Percentiles rank a stretch among this genome's conserved stretches.
phyloP scores from a whole-genome alignment of 306 rosid genomes.

The Gastrolobium villosum region DNA sequence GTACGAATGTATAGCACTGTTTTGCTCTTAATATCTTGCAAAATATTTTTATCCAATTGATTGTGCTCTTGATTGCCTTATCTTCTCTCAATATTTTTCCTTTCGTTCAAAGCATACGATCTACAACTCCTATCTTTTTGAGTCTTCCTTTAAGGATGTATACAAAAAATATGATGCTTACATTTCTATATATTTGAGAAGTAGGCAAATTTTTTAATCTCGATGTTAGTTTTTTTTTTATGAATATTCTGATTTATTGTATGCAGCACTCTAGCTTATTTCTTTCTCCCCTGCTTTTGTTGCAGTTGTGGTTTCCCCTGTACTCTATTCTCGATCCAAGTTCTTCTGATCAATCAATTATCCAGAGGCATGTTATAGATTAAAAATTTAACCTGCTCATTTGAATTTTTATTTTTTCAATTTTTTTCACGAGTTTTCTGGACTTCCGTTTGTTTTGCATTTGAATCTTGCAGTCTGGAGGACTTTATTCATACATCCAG shows the following conservation, averaged over 20 bases:
- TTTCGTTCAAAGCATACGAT: background rate
- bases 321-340: constrained; percentile 64
- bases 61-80: background rate
- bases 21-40: background rate
- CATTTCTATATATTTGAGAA: background rate
- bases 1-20: too few species aligned
- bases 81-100: background rate
- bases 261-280: constrained; percentile 25
- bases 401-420: constrained; percentile 15
- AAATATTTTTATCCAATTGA: background rate
- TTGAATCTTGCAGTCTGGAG: constrained; percentile 73
- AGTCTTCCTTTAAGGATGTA: background rate
- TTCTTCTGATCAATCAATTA: constrained; percentile 53
- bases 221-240: constrained; percentile 17
- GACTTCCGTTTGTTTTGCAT: constrained; percentile 25
- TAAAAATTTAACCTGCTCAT: constrained; percentile 18
- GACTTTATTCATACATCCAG: constrained; percentile 87
- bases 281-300: constrained; percentile 34
- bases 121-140: background rate
- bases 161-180: background rate
- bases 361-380: constrained; percentile 62
- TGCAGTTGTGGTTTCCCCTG: constrained; percentile 96
- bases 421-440: constrained; percentile 24
- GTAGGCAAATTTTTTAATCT: background rate
- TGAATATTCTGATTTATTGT: background rate